These are phyloP conservation scores for Chaetomiaceae sp. DNA, from an alignment of 2,329 filamentous ascomycete genomes.

Conservation along the genomic window DNA sequence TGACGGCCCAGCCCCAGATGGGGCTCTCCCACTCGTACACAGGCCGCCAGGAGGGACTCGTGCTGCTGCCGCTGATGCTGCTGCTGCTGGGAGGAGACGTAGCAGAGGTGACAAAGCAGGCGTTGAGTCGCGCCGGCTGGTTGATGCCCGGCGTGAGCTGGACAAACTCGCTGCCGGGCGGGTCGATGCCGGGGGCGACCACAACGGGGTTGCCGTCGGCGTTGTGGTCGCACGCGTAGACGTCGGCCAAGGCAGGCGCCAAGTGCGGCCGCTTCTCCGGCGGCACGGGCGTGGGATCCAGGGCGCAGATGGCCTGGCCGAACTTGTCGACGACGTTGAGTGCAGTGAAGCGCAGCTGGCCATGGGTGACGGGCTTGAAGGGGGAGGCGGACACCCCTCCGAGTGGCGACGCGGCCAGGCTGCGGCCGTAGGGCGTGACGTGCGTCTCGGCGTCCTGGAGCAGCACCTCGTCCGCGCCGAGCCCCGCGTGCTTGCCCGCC, in stretches of 20 bases:
- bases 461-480: neutral
- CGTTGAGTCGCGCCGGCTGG: constrained; percentile 33
- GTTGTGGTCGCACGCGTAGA: no score
- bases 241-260: no score
- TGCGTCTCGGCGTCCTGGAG: constrained; percentile 24
- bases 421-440: constrained; percentile 37
- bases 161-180: no score
- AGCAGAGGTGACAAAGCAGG: constrained; percentile 31
- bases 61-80: no score
- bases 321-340: constrained; percentile 46
- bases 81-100: no score
- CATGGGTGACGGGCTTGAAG: constrained; percentile 43
- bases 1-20: constrained; percentile 38
- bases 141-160: constrained; percentile 38
- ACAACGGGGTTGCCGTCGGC: neutral
- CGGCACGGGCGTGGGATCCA: constrained; percentile 29
- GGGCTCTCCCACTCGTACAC: constrained; percentile 34
- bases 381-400: no score
- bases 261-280: no score
- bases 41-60: constrained; percentile 19
- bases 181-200: constrained; percentile 19
- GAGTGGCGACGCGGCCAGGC: no score
- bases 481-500: no score
- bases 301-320: constrained; percentile 34
- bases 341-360: constrained; percentile 40